Evolutionary conservation across 192 early-diverging fungal genomes (phyloP).

Genomic region (Linnemannia zychae): DNA sequence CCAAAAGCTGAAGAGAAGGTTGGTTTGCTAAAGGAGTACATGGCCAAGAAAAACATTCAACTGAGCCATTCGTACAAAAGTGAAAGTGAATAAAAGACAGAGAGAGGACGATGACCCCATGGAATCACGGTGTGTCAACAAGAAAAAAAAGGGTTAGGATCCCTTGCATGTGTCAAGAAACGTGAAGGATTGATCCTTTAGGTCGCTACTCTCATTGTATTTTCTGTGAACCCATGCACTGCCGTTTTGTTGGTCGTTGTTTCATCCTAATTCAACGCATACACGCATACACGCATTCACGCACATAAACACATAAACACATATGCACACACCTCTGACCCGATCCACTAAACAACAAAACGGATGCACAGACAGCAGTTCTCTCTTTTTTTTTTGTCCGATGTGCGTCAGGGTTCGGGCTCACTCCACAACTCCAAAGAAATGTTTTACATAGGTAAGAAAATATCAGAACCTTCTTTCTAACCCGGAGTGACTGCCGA

Average conservation of each 20-base stretch:
- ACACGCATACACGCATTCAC: neutral
- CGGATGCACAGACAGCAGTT: neutral
- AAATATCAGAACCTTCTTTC: neutral
- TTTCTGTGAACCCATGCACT: neutral
- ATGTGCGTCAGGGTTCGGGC: neutral
- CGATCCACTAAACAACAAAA: neutral
- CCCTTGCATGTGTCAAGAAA: neutral
- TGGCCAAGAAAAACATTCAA: too few species aligned
- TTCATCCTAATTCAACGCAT: neutral
- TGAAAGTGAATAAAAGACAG: too few species aligned
- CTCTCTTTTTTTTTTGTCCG: neutral
- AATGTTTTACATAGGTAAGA: neutral
- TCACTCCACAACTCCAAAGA: neutral
- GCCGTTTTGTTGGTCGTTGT: neutral
- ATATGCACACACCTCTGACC: neutral
- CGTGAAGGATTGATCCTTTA: neutral
- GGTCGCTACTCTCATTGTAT: neutral
- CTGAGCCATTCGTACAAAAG: too few species aligned
- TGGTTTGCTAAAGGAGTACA: too few species aligned
- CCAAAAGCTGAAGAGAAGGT: too few species aligned
- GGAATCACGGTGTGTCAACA: too few species aligned
- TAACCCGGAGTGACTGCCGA: neutral
- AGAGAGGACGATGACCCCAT: too few species aligned
- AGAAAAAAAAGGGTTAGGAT: neutral
- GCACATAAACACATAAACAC: neutral